Percentiles rank a stretch among this genome's conserved stretches.
These are phyloP conservation scores for Debaryomyces sp. DNA, from an alignment of 1,139 yeast species.

Conservation along the genomic window DNA sequence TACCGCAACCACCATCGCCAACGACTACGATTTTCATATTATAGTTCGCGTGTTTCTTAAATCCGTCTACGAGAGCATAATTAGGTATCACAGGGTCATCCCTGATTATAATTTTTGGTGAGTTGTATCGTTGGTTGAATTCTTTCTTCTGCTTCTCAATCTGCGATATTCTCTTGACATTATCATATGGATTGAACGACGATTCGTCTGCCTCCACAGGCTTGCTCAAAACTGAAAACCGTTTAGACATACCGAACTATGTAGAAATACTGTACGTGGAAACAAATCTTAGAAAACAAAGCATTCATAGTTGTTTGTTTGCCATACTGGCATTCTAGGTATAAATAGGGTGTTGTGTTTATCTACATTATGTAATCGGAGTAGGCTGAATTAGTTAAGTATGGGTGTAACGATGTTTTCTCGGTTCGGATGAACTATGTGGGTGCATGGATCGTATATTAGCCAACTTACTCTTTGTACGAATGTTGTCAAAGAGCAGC, in stretches of 20 bases:
- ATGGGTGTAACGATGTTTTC: neutral
- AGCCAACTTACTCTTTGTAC: neutral
- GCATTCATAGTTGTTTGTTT: neutral
- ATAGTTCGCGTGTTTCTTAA: conserved; percentile 37
- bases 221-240: conserved; percentile 10
- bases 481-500: neutral
- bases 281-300: neutral
- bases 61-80: conserved; percentile 34
- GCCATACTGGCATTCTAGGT: neutral
- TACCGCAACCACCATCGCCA: conserved; percentile 96
- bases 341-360: neutral
- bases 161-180: conserved; percentile 24
- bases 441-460: neutral
- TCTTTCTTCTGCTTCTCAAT: conserved; percentile 23
- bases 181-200: conserved; percentile 31
- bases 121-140: conserved; percentile 17
- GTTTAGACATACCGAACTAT: conserved; percentile 10
- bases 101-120: conserved; percentile 36
- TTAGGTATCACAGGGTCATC: conserved; percentile 45
- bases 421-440: neutral
- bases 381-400: neutral
- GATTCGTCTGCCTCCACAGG: conserved; percentile 8
- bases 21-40: conserved; percentile 78
- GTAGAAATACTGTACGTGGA: neutral
- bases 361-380: neutral